Evolutionary conservation across 1,284 basidiomycete genomes (phyloP).

Genomic region (Paramarasmius palmivorus): DNA sequence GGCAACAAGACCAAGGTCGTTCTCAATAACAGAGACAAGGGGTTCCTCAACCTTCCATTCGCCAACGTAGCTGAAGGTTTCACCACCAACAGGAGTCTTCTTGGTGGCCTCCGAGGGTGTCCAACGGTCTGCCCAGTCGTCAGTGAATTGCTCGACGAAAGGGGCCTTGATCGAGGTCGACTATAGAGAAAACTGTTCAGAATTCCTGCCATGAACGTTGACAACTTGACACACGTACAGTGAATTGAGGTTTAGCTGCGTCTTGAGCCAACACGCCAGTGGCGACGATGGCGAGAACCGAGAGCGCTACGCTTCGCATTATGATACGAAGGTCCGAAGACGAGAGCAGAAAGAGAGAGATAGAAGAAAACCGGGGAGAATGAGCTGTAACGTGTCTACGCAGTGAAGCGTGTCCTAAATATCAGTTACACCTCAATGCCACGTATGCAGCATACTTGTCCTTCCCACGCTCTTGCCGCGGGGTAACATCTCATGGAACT

Average conservation of each 20-base stretch:
- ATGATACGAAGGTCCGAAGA: conserved; percentile 66
- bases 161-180: conserved; percentile 84
- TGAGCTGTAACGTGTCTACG: conserved; percentile 21
- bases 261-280: conserved; percentile 62
- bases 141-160: conserved; percentile 97
- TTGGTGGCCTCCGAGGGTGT: conserved; percentile 96
- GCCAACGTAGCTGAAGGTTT: conserved; percentile 96
- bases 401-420: conserved; percentile 3
- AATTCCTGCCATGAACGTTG: conserved; percentile 1
- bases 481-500: too few relatives aligned
- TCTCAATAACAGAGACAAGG: conserved; percentile 67
- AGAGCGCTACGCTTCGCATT: conserved; percentile 85
- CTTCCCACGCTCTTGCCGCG: conserved; percentile 23
- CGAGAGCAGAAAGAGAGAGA: conserved; percentile 33
- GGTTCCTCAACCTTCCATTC: conserved; percentile 97
- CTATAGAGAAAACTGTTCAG: conserved; percentile 38
- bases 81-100: conserved; percentile 91
- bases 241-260: conserved; percentile 64
- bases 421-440: conserved; percentile 29
- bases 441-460: conserved; percentile 40
- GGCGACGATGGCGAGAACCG: conserved; percentile 67
- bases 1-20: conserved; percentile 88
- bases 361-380: conserved; percentile 33
- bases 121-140: conserved; percentile 92
- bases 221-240: conserved; percentile 41